Conservation (phyloP, 352 stramenopile species). For the Pythium insidiosum region DNA sequence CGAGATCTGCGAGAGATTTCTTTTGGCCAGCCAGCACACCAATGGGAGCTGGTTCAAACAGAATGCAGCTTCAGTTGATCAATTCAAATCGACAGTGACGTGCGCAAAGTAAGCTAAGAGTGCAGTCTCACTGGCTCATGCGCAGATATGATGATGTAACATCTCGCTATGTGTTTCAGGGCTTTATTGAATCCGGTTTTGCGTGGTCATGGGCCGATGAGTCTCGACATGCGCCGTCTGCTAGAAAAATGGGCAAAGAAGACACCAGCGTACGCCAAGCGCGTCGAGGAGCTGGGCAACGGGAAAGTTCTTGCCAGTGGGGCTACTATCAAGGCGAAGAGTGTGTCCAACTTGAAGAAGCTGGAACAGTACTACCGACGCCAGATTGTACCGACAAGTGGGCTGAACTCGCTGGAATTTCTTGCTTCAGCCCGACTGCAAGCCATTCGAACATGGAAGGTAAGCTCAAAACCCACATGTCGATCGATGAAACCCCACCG, state of each 20-base stretch:
- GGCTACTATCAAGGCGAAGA: conserved; percentile 31
- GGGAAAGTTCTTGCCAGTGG: conserved; percentile 43
- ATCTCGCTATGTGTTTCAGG: conserved; percentile 16
- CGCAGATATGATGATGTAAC: no score
- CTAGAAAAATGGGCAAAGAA: conserved; percentile 62
- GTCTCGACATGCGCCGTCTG: conserved; percentile 42
- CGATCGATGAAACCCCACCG: neutral
- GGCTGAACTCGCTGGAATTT: conserved; percentile 12
- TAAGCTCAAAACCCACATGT: neutral
- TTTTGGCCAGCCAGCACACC: conserved; percentile 55
- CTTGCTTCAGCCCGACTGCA: conserved; percentile 9
- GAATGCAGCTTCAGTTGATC: conserved; percentile 40
- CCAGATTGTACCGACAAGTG: conserved; percentile 17
- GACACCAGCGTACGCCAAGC: conserved; percentile 12
- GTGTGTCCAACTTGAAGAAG: conserved; percentile 43
- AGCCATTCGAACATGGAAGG: conserved; percentile 8
- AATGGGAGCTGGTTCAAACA: conserved; percentile 72
- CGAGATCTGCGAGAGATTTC: conserved; percentile 44
- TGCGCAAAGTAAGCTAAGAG: conserved; percentile 82
- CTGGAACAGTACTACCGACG: conserved; percentile 59
- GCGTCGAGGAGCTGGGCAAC: conserved; percentile 12
- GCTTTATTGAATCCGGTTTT: conserved; percentile 43
- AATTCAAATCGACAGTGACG: conserved; percentile 75
- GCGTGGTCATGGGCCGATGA: conserved; percentile 48
- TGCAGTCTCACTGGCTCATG: no score